Percentiles rank a stretch among this genome's conserved stretches.
Evolutionary conservation across 2,329 filamentous ascomycete genomes (phyloP).

Genomic region (Immersiporthe knoxdaviesiana): DNA sequence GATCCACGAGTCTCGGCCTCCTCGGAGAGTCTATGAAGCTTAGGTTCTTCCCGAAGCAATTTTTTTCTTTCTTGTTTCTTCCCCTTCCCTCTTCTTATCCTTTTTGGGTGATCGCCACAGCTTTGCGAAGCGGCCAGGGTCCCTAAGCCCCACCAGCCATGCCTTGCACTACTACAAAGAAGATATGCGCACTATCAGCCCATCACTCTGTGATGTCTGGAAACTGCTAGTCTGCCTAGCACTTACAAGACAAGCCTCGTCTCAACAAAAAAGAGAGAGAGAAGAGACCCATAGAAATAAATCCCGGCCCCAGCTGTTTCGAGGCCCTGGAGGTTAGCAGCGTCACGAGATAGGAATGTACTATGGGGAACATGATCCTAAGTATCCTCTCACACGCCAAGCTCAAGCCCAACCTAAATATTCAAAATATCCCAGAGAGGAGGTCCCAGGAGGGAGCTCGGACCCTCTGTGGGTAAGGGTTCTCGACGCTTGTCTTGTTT

Average conservation of each 20-base stretch:
- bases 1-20: constrained; percentile 3
- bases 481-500: neutral
- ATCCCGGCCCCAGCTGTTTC: neutral
- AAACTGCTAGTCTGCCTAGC: neutral
- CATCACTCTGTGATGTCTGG: neutral
- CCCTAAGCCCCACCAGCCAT: neutral
- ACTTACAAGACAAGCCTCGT: constrained; percentile 4
- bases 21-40: neutral
- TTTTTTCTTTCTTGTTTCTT: neutral
- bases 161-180: neutral
- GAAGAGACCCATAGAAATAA: neutral
- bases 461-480: constrained; percentile 7
- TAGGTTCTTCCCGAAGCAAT: neutral
- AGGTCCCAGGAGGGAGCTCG: neutral
- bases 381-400: neutral
- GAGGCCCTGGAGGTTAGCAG: neutral
- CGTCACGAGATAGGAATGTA: neutral
- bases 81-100: no score
- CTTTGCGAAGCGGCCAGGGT: neutral
- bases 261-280: constrained; percentile 1
- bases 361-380: no score
- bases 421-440: no score
- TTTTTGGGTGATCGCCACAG: neutral
- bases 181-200: neutral
- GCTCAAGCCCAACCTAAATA: neutral